Evolutionary conservation across 2,329 filamentous ascomycete species (phyloP), one percentile per base, ranked within the genome.

Genomic region (Elsinoe necatrix): DNA sequence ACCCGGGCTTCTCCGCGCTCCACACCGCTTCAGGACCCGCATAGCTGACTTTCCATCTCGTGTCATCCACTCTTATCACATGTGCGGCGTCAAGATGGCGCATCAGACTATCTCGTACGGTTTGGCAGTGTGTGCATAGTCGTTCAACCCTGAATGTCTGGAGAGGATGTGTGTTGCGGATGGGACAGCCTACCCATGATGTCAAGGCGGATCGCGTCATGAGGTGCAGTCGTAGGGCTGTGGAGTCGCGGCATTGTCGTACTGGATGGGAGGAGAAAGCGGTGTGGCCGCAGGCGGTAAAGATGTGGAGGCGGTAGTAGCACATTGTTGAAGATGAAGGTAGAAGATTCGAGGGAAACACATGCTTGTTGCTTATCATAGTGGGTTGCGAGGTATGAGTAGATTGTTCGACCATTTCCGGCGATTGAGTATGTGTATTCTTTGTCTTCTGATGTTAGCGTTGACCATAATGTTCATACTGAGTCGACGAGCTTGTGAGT

Each of bases 11-110:
- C 51, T 64, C 65, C 64, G 63, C 62, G 62, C 61, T 71, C 55
- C 57, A 66, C 61, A 4, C 60, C 56, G 65, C 57, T 59, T 62
- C 56, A 58, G 63, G 65, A 60, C 65, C 61, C 8, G 63, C 65
- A 58, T 74, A 73, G 58, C 63, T 69, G 57, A 73, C 71, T 58
- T 69, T 72, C 72, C 72, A 73, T 56, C 64, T 65, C 68, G 68
- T 69, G 39, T 72, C 69, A 48, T 73, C 68, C 56, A 69, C 69
- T 29, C 64, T 61, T 31, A 73, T 65, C 27, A 55, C 57, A 50
- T 66, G 64, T 34, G 56, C 59, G 41, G 59, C 51, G 16, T 68
- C 64, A 11, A 70, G 61, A 12, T 61, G 58, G 9, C 48, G 61
- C 29, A 69, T 61, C 41, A 67, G 61, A 23, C 34, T 37, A 4